Percentiles rank a stretch among this genome's conserved stretches.
Evolutionary conservation across 2,329 filamentous ascomycete species (phyloP).

Genomic region (Trichothecium sympodiale): DNA sequence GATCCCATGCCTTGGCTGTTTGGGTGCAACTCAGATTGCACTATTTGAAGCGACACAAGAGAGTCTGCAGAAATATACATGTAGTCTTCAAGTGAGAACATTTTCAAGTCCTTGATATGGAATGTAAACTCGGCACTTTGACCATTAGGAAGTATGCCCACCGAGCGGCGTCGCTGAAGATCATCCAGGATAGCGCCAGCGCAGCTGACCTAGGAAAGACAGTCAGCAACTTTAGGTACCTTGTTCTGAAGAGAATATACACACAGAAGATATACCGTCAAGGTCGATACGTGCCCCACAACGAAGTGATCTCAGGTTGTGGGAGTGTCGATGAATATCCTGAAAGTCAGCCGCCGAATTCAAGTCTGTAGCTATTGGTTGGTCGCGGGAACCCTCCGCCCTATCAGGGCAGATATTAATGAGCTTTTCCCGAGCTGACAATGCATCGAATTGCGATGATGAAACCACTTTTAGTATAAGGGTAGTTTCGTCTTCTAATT

Average conservation of each 20-base stretch:
- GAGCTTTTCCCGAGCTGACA: conserved; percentile 55
- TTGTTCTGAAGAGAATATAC: conserved; percentile 7
- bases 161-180: conserved; percentile 49
- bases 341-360: conserved; percentile 2
- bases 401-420: conserved; percentile 23
- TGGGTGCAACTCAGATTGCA: conserved; percentile 73
- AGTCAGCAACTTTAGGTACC: neutral
- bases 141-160: conserved; percentile 51
- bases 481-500: conserved; percentile 1
- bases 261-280: conserved; percentile 59
- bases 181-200: conserved; percentile 79
- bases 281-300: conserved; percentile 63
- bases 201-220: conserved; percentile 52
- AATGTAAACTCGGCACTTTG: conserved; percentile 38
- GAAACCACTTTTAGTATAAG: conserved; percentile 53
- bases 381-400: conserved; percentile 2
- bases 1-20: conserved; percentile 64
- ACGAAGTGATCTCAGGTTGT: conserved; percentile 51
- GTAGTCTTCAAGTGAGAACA: conserved; percentile 55
- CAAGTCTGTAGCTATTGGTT: conserved; percentile 2
- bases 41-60: conserved; percentile 70
- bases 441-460: conserved; percentile 61
- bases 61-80: conserved; percentile 81
- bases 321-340: conserved; percentile 25
- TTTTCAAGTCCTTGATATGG: conserved; percentile 53